Evolutionary conservation across 2,329 filamentous ascomycete genomes (phyloP).

Genomic region (Diaporthe nobilis): DNA sequence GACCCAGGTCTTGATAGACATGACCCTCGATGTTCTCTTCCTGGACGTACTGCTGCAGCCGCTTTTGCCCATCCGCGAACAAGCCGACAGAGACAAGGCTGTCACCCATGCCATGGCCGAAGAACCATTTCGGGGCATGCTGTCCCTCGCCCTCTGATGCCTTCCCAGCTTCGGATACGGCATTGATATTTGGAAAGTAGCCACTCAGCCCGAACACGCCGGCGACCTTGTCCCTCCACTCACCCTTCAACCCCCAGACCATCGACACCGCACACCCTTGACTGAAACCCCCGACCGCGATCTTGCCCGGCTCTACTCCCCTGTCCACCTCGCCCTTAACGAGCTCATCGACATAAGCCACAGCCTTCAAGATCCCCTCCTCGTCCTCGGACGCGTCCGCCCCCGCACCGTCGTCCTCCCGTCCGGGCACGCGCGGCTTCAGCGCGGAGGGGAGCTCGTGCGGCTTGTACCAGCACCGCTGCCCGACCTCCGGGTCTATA

Average conservation of each 20-base stretch:
- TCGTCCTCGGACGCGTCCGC: slow-evolving; percentile 4
- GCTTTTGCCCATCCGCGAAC: slow-evolving; percentile 36
- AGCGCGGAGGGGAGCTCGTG: slow-evolving; percentile 30
- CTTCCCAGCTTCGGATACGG: slow-evolving; percentile 7
- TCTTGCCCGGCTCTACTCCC: slow-evolving; percentile 25
- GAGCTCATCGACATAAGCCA: slow-evolving; percentile 32
- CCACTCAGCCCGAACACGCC: slow-evolving; percentile 37
- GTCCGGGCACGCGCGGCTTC: slow-evolving; percentile 18
- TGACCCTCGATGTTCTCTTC: slow-evolving; percentile 33
- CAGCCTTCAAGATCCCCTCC: slow-evolving; percentile 32
- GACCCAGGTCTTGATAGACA: slow-evolving; percentile 31
- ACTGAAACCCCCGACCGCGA: slow-evolving; percentile 37
- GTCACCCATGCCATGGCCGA: slow-evolving; percentile 36
- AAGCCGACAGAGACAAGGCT: slow-evolving; percentile 1
- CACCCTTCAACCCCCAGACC: slow-evolving; percentile 32
- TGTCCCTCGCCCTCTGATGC: not conserved
- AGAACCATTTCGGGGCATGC: slow-evolving; percentile 30
- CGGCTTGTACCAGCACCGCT: slow-evolving; percentile 38
- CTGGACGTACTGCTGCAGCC: slow-evolving; percentile 31
- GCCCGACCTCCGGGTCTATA: slow-evolving; percentile 27
- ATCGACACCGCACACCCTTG: slow-evolving; percentile 38
- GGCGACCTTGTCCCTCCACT: slow-evolving; percentile 31
- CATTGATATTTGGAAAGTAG: slow-evolving; percentile 29
- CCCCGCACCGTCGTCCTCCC: slow-evolving; percentile 1
- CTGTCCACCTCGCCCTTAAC: slow-evolving; percentile 25